Base-by-base conservation (phyloP, 176 grass and related monocot genomes). In the Coix lacrymajobi region DNA sequence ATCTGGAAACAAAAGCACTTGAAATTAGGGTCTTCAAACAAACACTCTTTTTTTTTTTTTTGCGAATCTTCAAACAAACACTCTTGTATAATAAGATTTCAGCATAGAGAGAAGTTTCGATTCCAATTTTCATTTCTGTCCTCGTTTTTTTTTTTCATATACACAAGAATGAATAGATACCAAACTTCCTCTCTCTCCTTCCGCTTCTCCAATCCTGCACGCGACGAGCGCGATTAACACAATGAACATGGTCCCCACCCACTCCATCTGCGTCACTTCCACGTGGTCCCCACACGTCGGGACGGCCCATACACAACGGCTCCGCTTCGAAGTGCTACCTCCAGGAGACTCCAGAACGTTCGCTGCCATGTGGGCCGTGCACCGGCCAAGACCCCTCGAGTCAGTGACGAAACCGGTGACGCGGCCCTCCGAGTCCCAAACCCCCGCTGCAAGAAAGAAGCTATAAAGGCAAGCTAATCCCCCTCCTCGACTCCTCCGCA, bases 401-500 rank as follows among this genome's bases (percentile, higher is more conserved):
- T 80, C 76, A 70, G 69, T 20, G 6, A 51, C 17, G 16, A 2
- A 73, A 0, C 0, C 3, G 5, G 38, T 83, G 75, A 66, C 46
- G 36, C 45, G 2, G 8, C 36, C 45, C 25, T 0, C 29, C 12
- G 58, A 62, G 17, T 10, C 43, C 34, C 54, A 83, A 75, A 71
- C 57, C 73, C 69, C 61, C 26, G 11, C 69, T 13, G 37, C 81
- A 84, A 89, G 69, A 75, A 88, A 84, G 81, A 84, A 75, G 38
- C n/a, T 75, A 75, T 88, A 84, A 79, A 88, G n/a, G 5, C 44
- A 11, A 6, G 62, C 37, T 51, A 62, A 69, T 75, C 40, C 69
- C 68, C 12, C 13, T 24, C 20, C 31, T 66, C 22, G 46, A 2
- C n/a, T 66, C 36, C 5, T 3, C 38, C 31, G 14, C 15, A 56